Base-by-base conservation (phyloP, 163 green algal genomes). In the Scenedesmus sp. region DNA sequence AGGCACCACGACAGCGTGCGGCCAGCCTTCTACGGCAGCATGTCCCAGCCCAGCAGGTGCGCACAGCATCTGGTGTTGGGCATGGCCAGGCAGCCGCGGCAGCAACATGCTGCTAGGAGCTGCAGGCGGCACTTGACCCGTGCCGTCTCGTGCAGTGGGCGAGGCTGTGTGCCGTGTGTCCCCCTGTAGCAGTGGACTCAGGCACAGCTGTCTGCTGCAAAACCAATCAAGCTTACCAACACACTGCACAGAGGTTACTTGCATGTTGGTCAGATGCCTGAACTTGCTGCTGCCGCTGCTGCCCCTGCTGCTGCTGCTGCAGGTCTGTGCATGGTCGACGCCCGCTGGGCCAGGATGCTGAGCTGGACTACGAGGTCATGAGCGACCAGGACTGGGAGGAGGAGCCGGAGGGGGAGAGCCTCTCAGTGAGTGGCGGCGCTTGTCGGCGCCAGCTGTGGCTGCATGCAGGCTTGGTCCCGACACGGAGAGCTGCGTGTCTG, bases 321-420 rank as follows among this genome's bases (percentile, higher is more conserved):
- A 81, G 83, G 56, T 43, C 26, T 37, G 90, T 94, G 30, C 49
- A 37, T 30, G 88, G 81, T n/a, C 90, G 93, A 6, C 92, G 91
- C 7, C 90, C 90, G 20, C 78, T 95, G 51, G 90, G 76, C 15
- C 73, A 44, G 0, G 93, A 95, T 40, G 15, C 84, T 65, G 26
- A 76, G 13, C 68, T 97, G 85, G 95, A 97, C 93, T 97, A 97
- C 82, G 93, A 95, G 72, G 95, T 96, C 30, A 94, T 94, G 76
- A 94, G 91, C 73, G 94, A 97, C 76, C 91, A 97, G 51, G 95
- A 96, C 61, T 97, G 95, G 95, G 93, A 96, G 87, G 93, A 95
- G 90, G 95, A 97, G 91, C 94, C 94, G 2, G 95, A 97, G 65
- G 95, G 94, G 35, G 95, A 97, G 86, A 92, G 82, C 82, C 93